A percentile compares a stretch with the other conserved stretches of the same genome.
Evolutionary conservation across 2,329 filamentous ascomycete species (phyloP).

Genomic region (Bipolaris sorokiniana): DNA sequence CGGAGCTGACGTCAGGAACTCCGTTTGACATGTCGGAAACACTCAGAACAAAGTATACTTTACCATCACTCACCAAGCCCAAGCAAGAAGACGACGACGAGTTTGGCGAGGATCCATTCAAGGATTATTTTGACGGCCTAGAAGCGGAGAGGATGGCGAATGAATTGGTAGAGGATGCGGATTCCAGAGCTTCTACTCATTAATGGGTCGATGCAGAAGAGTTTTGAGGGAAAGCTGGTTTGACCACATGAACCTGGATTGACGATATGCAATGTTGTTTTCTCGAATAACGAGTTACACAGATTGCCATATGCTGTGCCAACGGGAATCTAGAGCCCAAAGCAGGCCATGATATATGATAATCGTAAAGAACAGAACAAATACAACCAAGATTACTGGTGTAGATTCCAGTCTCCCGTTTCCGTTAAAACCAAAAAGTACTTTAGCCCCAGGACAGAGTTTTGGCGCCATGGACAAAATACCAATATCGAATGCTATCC

Average conservation of each 20-base stretch:
- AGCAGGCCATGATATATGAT: too few relatives aligned
- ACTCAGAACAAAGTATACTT: constrained; percentile 6
- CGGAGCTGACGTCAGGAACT: constrained; percentile 1
- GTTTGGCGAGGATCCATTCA: neutral
- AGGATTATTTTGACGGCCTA: neutral
- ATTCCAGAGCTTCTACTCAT: neutral
- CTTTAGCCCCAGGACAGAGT: too few relatives aligned
- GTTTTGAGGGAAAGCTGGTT: neutral
- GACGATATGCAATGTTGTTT: neutral
- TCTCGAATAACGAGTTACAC: neutral
- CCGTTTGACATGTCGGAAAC: constrained; percentile 13
- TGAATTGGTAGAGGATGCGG: neutral
- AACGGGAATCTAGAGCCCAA: neutral
- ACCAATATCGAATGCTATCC: too few relatives aligned
- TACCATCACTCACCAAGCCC: neutral
- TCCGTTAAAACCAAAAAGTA: too few relatives aligned
- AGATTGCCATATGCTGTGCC: neutral
- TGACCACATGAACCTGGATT: neutral
- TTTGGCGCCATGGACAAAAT: too few relatives aligned
- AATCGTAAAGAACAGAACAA: too few relatives aligned
- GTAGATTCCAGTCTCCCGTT: too few relatives aligned
- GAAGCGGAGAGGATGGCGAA: neutral
- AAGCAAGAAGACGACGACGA: neutral
- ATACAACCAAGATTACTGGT: too few relatives aligned
- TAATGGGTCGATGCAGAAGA: neutral